These are phyloP conservation scores for Neonectria neomacrospora DNA, from an alignment of 2,329 filamentous ascomycete genomes.

Conservation along the genomic window DNA sequence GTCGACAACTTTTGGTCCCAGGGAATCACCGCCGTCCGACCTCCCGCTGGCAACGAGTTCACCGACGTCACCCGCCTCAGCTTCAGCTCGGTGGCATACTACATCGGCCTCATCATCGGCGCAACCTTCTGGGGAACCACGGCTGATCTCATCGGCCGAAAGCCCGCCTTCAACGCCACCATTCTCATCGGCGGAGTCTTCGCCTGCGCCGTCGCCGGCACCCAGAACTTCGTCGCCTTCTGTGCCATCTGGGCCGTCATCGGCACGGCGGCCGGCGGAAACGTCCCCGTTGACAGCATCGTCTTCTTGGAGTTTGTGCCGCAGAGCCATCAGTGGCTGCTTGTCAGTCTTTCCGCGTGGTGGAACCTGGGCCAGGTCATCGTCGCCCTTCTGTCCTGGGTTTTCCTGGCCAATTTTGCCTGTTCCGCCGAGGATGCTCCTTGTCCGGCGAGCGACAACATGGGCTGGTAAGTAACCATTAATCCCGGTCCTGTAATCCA, in stretches of 20 bases:
- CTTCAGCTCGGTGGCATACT: slow-evolving; percentile 50
- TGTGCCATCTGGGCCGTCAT: slow-evolving; percentile 65
- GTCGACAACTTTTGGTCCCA: slow-evolving; percentile 56
- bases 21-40: slow-evolving; percentile 49
- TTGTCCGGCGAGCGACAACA: slow-evolving; percentile 54
- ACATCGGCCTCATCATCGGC: slow-evolving; percentile 57
- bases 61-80: slow-evolving; percentile 45
- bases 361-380: slow-evolving; percentile 62
- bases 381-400: slow-evolving; percentile 49
- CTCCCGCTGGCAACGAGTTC: slow-evolving; percentile 50
- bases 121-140: slow-evolving; percentile 58
- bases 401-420: slow-evolving; percentile 51
- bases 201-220: slow-evolving; percentile 66
- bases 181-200: slow-evolving; percentile 62
- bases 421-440: slow-evolving; percentile 47
- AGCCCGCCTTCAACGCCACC: slow-evolving; percentile 58
- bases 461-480: slow-evolving; percentile 52
- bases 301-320: slow-evolving; percentile 62
- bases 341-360: slow-evolving; percentile 55
- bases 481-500: neutral
- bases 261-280: slow-evolving; percentile 55
- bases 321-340: slow-evolving; percentile 55
- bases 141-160: slow-evolving; percentile 55
- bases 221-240: slow-evolving; percentile 67
- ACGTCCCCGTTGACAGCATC: slow-evolving; percentile 59